Percentiles rank a stretch among this genome's conserved stretches.
phyloP scores from a whole-genome alignment of 352 stramenopile genomes.

The Thalassiosira ordinaria region DNA sequence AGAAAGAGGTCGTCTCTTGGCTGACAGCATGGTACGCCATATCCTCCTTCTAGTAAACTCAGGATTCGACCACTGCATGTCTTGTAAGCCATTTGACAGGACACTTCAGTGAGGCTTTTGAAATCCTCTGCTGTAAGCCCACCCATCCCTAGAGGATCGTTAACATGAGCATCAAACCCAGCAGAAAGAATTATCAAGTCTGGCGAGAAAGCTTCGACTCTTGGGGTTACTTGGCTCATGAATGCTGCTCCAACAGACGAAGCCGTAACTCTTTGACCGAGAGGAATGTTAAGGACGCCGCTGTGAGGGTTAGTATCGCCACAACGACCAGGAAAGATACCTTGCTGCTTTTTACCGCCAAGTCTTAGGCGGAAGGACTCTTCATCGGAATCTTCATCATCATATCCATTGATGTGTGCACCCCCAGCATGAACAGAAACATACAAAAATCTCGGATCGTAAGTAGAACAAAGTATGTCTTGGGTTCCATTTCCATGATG shows the following conservation, averaged over 20 bases:
- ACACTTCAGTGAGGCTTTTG: conserved; percentile 81
- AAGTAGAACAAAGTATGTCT: conserved; percentile 84
- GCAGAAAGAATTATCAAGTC: conserved; percentile 94
- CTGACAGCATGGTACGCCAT: conserved; percentile 85
- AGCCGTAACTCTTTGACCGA: conserved; percentile 73
- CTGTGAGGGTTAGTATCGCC: conserved; percentile 80
- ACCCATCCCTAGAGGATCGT: conserved; percentile 90
- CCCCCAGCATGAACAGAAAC: conserved; percentile 83
- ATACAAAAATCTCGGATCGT: conserved; percentile 86
- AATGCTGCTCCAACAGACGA: conserved; percentile 73
- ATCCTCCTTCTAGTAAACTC: conserved; percentile 89
- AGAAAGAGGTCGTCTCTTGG: conserved; percentile 68
- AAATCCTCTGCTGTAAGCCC: conserved; percentile 82
- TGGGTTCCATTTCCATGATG: conserved; percentile 88
- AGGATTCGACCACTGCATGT: conserved; percentile 85
- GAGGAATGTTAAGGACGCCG: conserved; percentile 84
- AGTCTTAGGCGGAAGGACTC: conserved; percentile 56
- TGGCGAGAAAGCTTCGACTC: conserved; percentile 89
- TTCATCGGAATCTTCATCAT: conserved; percentile 62
- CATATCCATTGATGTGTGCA: conserved; percentile 78
- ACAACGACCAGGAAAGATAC: conserved; percentile 83
- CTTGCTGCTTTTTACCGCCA: conserved; percentile 63
- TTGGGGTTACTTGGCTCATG: conserved; percentile 87
- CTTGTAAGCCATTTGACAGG: conserved; percentile 80
- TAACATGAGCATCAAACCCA: conserved; percentile 94